phyloP scores from a whole-genome alignment of 371 early-diverging fungal genomes.

The Rhizopus sp. region DNA sequence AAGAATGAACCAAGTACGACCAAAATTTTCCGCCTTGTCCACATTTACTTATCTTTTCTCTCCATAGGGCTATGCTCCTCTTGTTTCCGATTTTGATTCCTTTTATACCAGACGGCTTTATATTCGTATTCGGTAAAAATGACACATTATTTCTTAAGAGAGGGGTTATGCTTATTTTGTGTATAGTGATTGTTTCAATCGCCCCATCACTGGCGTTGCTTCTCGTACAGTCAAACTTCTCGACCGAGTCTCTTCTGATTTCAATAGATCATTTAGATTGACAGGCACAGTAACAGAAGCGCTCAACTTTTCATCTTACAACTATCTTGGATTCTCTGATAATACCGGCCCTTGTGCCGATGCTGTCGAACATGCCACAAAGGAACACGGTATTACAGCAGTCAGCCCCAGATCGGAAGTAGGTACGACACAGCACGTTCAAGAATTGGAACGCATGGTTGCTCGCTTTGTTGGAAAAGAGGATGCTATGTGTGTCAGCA shows the following conservation, averaged over 20 bases:
- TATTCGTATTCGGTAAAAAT: constrained; percentile 74
- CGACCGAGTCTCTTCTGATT: constrained; percentile 84
- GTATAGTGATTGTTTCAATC: constrained; percentile 92
- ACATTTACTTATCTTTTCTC: not conserved
- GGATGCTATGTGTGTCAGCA: constrained; percentile 92
- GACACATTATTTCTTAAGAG: constrained; percentile 6
- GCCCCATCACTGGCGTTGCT: constrained; percentile 96
- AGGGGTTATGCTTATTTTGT: not conserved
- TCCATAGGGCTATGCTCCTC: constrained; percentile 81
- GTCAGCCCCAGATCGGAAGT: constrained; percentile 76
- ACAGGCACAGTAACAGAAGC: constrained; percentile 83
- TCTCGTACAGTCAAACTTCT: constrained; percentile 89
- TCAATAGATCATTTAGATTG: constrained; percentile 82
- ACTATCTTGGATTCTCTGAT: constrained; percentile 99
- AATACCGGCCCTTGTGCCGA: constrained; percentile 92
- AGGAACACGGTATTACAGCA: constrained; percentile 65
- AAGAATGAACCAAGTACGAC: constrained; percentile 66
- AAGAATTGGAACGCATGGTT: constrained; percentile 87
- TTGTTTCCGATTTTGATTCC: constrained; percentile 94
- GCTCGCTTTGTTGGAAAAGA: constrained; percentile 97
- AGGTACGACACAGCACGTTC: constrained; percentile 69
- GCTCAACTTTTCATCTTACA: constrained; percentile 99
- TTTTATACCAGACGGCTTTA: constrained; percentile 97
- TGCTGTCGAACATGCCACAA: constrained; percentile 77
- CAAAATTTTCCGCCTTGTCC: not conserved